Evolutionary conservation across 768 basidiomycete species (phyloP).

Genomic region (Rhodocollybia butyracea): DNA sequence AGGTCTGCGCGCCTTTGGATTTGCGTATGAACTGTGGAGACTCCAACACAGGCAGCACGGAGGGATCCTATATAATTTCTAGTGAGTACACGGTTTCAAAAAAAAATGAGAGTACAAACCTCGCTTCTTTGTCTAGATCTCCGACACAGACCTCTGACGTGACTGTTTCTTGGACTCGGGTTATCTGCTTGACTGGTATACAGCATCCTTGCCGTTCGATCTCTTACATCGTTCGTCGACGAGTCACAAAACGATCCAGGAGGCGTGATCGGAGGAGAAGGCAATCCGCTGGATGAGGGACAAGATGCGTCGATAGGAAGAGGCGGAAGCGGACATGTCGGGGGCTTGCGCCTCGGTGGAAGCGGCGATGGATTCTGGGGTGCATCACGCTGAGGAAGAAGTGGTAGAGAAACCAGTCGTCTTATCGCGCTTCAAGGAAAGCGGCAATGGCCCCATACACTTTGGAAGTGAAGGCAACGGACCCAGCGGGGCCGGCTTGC

Average conservation of each 20-base stretch:
- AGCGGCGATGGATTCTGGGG: neutral
- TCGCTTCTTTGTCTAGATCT: too few relatives aligned
- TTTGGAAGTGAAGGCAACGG: too few relatives aligned
- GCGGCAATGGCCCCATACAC: too few relatives aligned
- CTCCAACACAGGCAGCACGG: neutral
- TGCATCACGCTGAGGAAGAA: neutral
- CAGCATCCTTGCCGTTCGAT: neutral
- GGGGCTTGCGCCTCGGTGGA: neutral
- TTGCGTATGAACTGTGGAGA: neutral
- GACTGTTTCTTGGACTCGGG: neutral
- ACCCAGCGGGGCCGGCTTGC: neutral
- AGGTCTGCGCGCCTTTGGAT: neutral
- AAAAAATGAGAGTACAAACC: neutral
- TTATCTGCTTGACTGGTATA: neutral
- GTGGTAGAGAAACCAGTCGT: too few relatives aligned
- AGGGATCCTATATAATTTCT: neutral
- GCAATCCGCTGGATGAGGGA: neutral
- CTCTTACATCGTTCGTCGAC: neutral
- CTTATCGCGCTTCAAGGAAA: too few relatives aligned
- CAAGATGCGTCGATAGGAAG: neutral
- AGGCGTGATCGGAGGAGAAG: constrained; percentile 5
- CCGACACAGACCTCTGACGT: neutral
- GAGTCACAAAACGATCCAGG: neutral
- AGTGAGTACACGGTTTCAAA: neutral
- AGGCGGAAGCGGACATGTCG: constrained; percentile 1